These are phyloP conservation scores for Lipomyces sp. DNA, from an alignment of 805 yeast species.

Conservation along the genomic window DNA sequence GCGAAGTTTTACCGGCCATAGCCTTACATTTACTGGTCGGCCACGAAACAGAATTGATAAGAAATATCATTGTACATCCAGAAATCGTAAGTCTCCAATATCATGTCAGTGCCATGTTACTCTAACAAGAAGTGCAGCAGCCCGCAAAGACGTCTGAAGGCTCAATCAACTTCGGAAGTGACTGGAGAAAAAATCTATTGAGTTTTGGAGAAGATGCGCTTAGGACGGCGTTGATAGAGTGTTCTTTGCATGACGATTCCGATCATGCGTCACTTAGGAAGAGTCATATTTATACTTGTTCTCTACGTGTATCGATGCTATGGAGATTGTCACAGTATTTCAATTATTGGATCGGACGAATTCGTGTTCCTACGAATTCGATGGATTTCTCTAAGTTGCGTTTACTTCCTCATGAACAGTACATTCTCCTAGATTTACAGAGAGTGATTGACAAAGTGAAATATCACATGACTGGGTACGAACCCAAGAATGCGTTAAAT, in stretches of 20 bases:
- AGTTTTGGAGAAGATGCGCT: constrained; percentile 2
- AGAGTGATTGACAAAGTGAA: constrained; percentile 3
- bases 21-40: not conserved
- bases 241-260: not conserved
- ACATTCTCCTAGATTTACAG: constrained; percentile 12
- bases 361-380: not conserved
- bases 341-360: constrained; percentile 1
- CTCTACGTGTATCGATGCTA: not conserved
- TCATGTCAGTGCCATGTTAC: not conserved
- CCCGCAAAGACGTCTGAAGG: not conserved
- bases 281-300: constrained; percentile 5
- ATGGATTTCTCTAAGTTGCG: constrained; percentile 18
- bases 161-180: not conserved
- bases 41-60: not conserved
- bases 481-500: constrained; percentile 1
- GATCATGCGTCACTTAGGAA: not conserved
- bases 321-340: constrained; percentile 13
- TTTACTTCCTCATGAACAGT: constrained; percentile 22
- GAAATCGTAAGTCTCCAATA: not conserved
- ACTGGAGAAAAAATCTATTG: constrained; percentile 2
- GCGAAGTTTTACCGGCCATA: constrained; percentile 15
- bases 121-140: not conserved
- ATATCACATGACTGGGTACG: constrained; percentile 1
- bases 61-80: constrained; percentile 5
- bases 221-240: not conserved